Percentiles rank a stretch among this genome's conserved stretches.
These are phyloP conservation scores for Xylaria scruposa DNA, from an alignment of 495 filamentous ascomycete species.

Conservation along the genomic window DNA sequence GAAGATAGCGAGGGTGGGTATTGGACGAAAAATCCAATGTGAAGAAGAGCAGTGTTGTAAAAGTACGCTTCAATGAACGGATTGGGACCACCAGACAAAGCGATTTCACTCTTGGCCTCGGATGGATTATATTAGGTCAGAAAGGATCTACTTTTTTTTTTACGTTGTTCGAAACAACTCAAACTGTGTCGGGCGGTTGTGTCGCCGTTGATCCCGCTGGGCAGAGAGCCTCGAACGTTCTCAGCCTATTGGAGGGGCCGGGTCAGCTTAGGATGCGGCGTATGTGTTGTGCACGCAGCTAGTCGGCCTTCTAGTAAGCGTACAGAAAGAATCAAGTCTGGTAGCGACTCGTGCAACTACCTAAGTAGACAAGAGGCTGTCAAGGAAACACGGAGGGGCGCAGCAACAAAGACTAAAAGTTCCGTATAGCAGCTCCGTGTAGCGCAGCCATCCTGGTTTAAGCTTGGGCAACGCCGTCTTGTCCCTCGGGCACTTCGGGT, in stretches of 20 bases:
- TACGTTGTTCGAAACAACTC: slow-evolving; percentile 2
- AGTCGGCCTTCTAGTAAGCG: background rate
- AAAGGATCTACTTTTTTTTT: background rate
- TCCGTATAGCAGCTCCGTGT: slow-evolving; percentile 7
- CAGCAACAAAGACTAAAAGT: slow-evolving; percentile 16
- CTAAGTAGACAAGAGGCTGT: background rate
- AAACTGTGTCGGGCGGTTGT: slow-evolving; percentile 1
- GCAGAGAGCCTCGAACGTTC: slow-evolving; percentile 4
- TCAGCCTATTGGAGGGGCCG: slow-evolving; percentile 4
- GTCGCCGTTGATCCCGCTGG: background rate
- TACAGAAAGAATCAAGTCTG: background rate
- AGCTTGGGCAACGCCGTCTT: background rate
- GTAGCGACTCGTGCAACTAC: background rate
- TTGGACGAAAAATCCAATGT: background rate
- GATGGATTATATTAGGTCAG: background rate
- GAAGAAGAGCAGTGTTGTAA: background rate
- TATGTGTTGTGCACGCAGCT: background rate
- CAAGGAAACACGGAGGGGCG: background rate
- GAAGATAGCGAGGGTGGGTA: slow-evolving; percentile 9
- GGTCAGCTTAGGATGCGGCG: slow-evolving; percentile 21
- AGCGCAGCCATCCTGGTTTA: background rate
- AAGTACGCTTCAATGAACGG: background rate
- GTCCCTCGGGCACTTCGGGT: background rate
- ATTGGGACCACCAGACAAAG: background rate
- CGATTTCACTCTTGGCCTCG: background rate